These are phyloP conservation scores for Gardenia jasminoides DNA, from an alignment of 257 asterid genomes.

Conservation along the genomic window DNA sequence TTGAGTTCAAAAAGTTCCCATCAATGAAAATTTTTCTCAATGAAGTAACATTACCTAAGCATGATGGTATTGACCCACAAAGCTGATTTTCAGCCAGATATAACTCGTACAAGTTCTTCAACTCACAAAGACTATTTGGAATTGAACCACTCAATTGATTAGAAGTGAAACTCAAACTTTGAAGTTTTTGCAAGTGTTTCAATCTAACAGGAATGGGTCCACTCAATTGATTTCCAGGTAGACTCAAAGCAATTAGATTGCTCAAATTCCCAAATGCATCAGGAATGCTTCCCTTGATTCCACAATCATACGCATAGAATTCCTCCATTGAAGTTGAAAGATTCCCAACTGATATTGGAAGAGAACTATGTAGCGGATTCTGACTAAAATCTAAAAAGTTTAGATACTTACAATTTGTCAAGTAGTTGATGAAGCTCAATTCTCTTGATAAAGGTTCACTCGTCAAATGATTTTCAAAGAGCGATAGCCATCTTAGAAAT, in stretches of 20 bases:
- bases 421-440: background rate
- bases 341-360: conserved; percentile 32
- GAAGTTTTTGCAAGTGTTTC: conserved; percentile 18
- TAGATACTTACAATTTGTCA: background rate
- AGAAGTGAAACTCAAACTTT: conserved; percentile 5
- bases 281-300: conserved; percentile 26
- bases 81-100: conserved; percentile 23
- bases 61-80: conserved; percentile 27
- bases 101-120: conserved; percentile 14
- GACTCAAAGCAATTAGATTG: conserved; percentile 12
- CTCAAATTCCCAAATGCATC: conserved; percentile 31
- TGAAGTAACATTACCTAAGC: conserved; percentile 34
- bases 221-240: conserved; percentile 23
- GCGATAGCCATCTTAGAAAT: background rate
- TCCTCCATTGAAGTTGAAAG: conserved; percentile 18
- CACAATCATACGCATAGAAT: background rate
- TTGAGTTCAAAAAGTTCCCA: conserved; percentile 25
- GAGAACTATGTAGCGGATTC: conserved; percentile 21
- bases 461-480: background rate
- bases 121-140: conserved; percentile 22
- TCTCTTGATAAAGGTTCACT: background rate
- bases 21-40: conserved; percentile 24
- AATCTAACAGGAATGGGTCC: conserved; percentile 26
- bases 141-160: conserved; percentile 27
- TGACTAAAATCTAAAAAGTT: background rate